Evolutionary conservation across 2,329 filamentous ascomycete species (phyloP), one percentile per base, ranked within the genome.

Genomic region (Neocucurbitaria cava): DNA sequence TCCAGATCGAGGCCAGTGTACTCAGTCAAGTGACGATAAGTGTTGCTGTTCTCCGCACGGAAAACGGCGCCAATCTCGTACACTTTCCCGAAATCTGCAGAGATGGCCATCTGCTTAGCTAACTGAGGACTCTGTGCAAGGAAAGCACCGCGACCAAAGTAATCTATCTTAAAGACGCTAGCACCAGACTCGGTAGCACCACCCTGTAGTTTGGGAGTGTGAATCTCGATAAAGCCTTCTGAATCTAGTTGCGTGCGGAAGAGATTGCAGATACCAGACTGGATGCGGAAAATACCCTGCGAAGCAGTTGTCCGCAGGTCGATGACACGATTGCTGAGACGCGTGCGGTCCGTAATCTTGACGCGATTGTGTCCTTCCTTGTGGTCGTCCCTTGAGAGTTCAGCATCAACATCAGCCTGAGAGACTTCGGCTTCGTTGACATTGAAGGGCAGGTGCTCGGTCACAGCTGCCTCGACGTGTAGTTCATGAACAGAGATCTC

Each of bases 41-140:
- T 97, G 76, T 97, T 97, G 71, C 91, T 96, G 79, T 97, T 96
- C 74, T 97, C 93, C 0, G 93, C 93, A 64, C 93, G 87, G 82
- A 97, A 97, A 6, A 97, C 92, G 2, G 91, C 88, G 15, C 91
- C 91, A 61, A 95, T 88, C 73, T 97, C 93, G 69, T 94, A 97
- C 6, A 97, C 93, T 46, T 88, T 87, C 52, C 89, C 89, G 71
- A 96, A 95, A 72, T 97, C 93, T 24, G 92, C 89, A 5, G 92
- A 91, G 36, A 97, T 92, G 46, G 87, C 86, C 90, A 96, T 94
- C 76, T 97, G 93, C 79, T 97, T 97, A 48, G 91, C 90, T 60
- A 97, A 77, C 75, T 97, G 93, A 6, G 93, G 93, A 58, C 91
- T 96, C 78, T 97, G 93, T 0, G 93, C 93, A 13, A 97, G 79